Evolutionary conservation across 2,329 filamentous ascomycete genomes (phyloP).

Genomic region (Xylariaceae sp.): DNA sequence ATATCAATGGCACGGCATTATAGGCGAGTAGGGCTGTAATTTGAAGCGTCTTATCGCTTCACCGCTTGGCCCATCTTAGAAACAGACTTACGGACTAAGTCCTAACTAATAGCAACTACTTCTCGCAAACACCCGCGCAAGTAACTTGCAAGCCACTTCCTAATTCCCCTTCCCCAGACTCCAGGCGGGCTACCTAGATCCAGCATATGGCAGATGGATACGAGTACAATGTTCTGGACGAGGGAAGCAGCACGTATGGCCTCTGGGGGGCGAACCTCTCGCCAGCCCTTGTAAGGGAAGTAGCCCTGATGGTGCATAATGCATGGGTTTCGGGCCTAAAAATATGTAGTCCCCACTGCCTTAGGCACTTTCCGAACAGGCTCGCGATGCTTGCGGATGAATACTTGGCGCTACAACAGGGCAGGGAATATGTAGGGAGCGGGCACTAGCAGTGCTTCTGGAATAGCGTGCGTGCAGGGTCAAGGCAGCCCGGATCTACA

Average conservation of each 20-base stretch:
- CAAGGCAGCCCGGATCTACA: neutral
- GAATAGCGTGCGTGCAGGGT: too few relatives aligned
- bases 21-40: neutral
- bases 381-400: neutral
- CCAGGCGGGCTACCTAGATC: neutral
- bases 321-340: neutral
- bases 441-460: too few relatives aligned
- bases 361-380: neutral
- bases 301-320: neutral
- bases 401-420: neutral
- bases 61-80: neutral
- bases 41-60: neutral
- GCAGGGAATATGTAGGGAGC: too few relatives aligned
- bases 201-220: neutral
- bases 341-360: neutral
- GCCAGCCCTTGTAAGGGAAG: neutral
- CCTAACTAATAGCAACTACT: too few relatives aligned
- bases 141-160: neutral
- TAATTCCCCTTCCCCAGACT: neutral
- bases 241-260: neutral
- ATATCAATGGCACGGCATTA: neutral
- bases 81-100: too few relatives aligned
- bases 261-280: neutral
- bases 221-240: neutral
- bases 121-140: neutral